Evolutionary conservation across 306 rosid species (phyloP).

Genomic region (Echinosophora koreensis): DNA sequence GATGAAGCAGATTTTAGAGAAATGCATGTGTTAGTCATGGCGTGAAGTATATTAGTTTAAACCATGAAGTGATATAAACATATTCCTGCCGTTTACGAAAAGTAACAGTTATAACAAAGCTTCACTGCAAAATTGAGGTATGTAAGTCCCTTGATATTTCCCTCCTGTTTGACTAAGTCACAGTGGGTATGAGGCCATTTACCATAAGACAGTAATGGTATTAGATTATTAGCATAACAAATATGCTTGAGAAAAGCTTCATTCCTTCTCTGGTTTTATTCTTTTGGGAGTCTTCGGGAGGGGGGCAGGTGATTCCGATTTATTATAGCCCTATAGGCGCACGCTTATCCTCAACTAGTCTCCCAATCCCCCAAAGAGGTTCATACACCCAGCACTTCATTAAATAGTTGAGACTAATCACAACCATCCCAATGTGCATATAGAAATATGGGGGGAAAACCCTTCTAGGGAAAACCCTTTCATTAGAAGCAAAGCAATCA

Average conservation of each 20-base stretch:
- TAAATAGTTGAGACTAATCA: neutral
- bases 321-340: no score
- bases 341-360: neutral
- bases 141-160: neutral
- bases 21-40: neutral
- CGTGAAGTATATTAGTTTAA: neutral
- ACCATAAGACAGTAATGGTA: neutral
- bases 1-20: neutral
- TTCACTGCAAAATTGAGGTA: neutral
- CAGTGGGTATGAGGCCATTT: neutral
- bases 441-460: neutral
- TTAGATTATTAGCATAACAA: no score
- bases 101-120: neutral
- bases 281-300: no score
- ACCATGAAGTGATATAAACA: neutral
- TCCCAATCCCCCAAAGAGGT: neutral
- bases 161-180: neutral
- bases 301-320: no score
- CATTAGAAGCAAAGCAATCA: neutral
- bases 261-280: no score
- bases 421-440: neutral
- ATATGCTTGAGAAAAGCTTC: no score
- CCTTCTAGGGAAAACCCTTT: no score
- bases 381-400: neutral
- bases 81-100: neutral